Conservation (phyloP, 2,329 filamentous ascomycete species). For the Akanthomyces dipterigenus region DNA sequence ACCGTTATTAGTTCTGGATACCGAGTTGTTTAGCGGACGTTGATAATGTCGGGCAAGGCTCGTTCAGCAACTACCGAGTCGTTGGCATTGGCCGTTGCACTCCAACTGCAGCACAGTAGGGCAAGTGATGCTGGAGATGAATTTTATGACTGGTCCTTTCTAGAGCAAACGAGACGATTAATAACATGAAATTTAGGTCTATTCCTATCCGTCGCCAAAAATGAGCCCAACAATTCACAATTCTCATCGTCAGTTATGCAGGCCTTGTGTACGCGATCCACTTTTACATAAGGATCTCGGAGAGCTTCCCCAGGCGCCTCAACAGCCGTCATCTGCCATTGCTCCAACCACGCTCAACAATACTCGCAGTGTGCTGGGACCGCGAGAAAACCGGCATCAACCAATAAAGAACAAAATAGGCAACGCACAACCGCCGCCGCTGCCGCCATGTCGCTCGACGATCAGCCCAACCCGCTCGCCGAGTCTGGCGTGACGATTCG, state of each 20-base stretch:
- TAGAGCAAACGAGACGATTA: too few species aligned
- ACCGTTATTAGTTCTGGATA: too few species aligned
- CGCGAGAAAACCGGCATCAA: not conserved
- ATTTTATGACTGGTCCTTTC: too few species aligned
- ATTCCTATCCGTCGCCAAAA: too few species aligned
- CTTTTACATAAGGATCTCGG: constrained; percentile 3
- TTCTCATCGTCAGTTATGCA: not conserved
- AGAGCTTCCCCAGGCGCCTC: constrained; percentile 3
- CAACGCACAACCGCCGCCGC: not conserved
- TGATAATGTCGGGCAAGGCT: not conserved
- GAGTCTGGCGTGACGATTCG: constrained; percentile 71
- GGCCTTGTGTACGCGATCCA: not conserved
- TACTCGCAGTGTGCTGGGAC: not conserved
- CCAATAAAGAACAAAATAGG: not conserved
- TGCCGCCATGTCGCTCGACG: constrained; percentile 13
- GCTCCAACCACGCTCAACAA: not conserved
- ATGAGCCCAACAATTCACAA: not conserved
- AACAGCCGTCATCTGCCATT: not conserved
- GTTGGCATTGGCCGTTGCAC: too few species aligned
- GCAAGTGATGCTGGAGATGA: too few species aligned
- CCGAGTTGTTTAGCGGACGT: too few species aligned
- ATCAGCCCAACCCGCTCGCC: constrained; percentile 49
- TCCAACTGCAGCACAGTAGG: not conserved
- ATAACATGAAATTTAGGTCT: too few species aligned
- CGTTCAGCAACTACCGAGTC: not conserved